These are phyloP conservation scores for Elsinoe batatas DNA, from an alignment of 2,329 filamentous ascomycete genomes.

Conservation along the genomic window DNA sequence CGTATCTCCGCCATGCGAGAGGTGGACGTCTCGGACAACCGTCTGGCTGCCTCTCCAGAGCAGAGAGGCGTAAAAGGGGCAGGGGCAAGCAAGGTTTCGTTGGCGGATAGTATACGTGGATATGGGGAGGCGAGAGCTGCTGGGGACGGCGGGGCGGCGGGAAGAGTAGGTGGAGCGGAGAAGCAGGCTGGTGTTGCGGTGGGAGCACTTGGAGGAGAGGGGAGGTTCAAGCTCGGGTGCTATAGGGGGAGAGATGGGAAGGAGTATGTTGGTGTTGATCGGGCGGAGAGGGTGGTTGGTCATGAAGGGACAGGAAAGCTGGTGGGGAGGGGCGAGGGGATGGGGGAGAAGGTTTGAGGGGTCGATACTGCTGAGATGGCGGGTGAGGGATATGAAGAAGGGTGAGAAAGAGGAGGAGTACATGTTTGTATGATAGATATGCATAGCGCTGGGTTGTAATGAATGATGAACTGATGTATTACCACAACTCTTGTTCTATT, in stretches of 20 bases:
- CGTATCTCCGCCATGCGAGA: slow-evolving; percentile 32
- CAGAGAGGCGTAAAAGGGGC: slow-evolving; percentile 1
- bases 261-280: slow-evolving; percentile 52
- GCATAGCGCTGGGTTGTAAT: slow-evolving; percentile 9
- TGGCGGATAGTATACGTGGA: slow-evolving; percentile 26
- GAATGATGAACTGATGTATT: neutral
- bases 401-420: too few relatives aligned
- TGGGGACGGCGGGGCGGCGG: neutral
- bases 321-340: slow-evolving; percentile 6
- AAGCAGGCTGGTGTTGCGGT: slow-evolving; percentile 9
- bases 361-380: neutral
- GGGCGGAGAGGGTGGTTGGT: slow-evolving; percentile 36
- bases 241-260: slow-evolving; percentile 49
- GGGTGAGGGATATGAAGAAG: too few relatives aligned
- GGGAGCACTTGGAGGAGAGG: slow-evolving; percentile 24
- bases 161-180: neutral
- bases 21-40: slow-evolving; percentile 16
- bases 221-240: slow-evolving; percentile 48
- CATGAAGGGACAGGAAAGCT: slow-evolving; percentile 15
- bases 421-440: neutral
- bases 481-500: neutral
- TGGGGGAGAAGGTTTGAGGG: neutral
- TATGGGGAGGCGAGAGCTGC: slow-evolving; percentile 23
- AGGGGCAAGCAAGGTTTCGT: slow-evolving; percentile 20
- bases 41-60: neutral